Evolutionary conservation across 108 stramenopile species (phyloP), one percentile per base, ranked within the genome.

Genomic region (Skeletonema tropicum): DNA sequence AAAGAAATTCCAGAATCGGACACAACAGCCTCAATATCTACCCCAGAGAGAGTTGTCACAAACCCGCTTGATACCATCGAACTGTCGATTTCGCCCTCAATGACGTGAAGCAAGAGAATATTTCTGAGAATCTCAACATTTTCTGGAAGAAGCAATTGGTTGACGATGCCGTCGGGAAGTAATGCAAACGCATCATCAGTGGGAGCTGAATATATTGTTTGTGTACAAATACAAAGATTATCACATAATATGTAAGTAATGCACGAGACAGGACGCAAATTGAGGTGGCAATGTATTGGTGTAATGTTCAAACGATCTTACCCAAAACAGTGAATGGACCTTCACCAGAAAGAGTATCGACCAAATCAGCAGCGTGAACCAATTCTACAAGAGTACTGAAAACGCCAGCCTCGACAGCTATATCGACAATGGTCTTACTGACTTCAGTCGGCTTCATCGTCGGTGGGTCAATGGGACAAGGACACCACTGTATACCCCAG

Each of bases 121-220:
- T 69, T 25, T 8, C 19, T 60, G n/a, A 83, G 35, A 4, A 41
- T 19, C 1, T 10, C 31, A 42, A 64, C 61, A 64, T 74, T 39
- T 36, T 55, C 76, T n/a, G 55, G 62, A 32, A 78, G 46, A 8
- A 63, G 46, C 17, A 85, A 73, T 19, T 12, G 3, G 17, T 76
- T 75, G 38, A 84, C 31, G 5, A 64, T 61, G 6, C 71, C 70
- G 10, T 60, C 71, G 25, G 73, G 68, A 32, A 85, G 71, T 13
- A 70, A 79, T 12, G 39, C 82, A 41, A 87, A 89, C 2, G 86
- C 89, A 3, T 46, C 83, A 63, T 89, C 80, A 42, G 85, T 86
- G 11, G 89, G 89, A 17, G 86, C 89, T 72, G 71, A 26, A 3
- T 12, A 41, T 10, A 12, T 21, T 26, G 32, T 15, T 17, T 42